A percentile compares a stretch with the other conserved stretches of the same genome.
Evolutionary conservation across 495 filamentous ascomycete species (phyloP).

Genomic region (Cryomyces minteri): DNA sequence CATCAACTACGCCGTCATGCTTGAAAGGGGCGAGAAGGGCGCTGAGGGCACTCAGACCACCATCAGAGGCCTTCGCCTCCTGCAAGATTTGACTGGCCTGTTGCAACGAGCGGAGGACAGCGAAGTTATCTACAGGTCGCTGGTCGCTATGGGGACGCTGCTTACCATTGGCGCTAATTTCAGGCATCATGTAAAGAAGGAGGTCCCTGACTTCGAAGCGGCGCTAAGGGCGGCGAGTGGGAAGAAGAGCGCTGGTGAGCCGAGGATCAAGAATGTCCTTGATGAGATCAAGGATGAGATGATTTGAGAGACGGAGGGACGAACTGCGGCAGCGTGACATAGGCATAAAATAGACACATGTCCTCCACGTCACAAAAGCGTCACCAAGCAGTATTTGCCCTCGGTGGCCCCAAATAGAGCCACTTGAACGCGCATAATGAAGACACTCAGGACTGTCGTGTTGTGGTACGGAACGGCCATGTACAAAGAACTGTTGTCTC

Average conservation of each 20-base stretch:
- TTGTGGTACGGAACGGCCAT: too few species aligned
- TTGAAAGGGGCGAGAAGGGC: constrained; percentile 21
- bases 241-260: constrained; percentile 23
- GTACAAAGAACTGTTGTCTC: too few species aligned
- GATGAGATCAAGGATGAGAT: constrained; percentile 34
- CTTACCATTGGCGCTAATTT: constrained; percentile 32
- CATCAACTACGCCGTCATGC: constrained; percentile 57
- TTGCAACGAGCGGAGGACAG: constrained; percentile 47
- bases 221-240: constrained; percentile 26
- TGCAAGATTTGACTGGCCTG: constrained; percentile 44
- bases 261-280: constrained; percentile 36
- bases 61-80: constrained; percentile 31
- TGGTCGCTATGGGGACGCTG: constrained; percentile 72
- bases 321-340: too few species aligned
- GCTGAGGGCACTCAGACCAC: constrained; percentile 20
- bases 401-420: too few species aligned
- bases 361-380: too few species aligned
- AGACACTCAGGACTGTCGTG: too few species aligned
- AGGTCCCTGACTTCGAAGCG: constrained; percentile 25
- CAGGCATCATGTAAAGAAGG: constrained; percentile 23
- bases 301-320: background rate
- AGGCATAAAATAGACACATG: too few species aligned
- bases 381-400: too few species aligned
- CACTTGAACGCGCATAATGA: too few species aligned
- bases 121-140: constrained; percentile 64